Evolutionary conservation across 169 alveolate genomes (phyloP), one percentile per base, ranked within the genome.

Genomic region (Plasmodium falciparum): DNA sequence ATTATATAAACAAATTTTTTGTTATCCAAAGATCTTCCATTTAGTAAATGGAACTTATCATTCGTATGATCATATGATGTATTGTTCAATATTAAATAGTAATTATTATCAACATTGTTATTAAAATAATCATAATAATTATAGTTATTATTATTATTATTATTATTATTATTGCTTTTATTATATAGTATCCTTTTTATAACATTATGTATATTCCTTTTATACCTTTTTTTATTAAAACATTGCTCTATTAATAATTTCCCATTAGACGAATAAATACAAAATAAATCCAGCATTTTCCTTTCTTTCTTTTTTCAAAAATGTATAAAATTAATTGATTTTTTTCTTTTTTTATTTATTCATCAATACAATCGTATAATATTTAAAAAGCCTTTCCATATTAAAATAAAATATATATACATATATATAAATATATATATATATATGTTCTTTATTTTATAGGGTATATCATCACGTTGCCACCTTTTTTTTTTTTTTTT

Each of bases 281-380:
- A 85, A 49, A 85, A 49, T 24, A 56, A 85, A 65, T 85, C 92
- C 92, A 85, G 61, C 49, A 12, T 83, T 52, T n/a, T 52, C 8
- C 1, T 52, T 52, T 52, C 7, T 15, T 15, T 52, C 12, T 52
- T 52, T 52, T n/a, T 26, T 26, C 39, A 26, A 26, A 26, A 26
- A 26, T 26, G 5, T 26, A 5, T 26, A 26, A 26, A 26, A 26
- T 3, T 50, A 12, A 50, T 2, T 1, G 13, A 50, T 50, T 50
- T 50, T 2, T 50, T 24, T 22, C 49, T 11, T 29, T 15, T 15
- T 13, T 66, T 66, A 66, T 66, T 29, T 22, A 20, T 26, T 11
- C 15, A 11, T 6, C 15, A 50, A n/a, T 50, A 50, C 15, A 1
- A 26, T 50, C 15, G 59, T 50, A 50, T 50, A 50, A 11, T n/a